Percentiles rank a stretch among this genome's conserved stretches.
These are phyloP conservation scores for Malbranchea zuffiana DNA, from an alignment of 2,329 filamentous ascomycete genomes.

Conservation along the genomic window DNA sequence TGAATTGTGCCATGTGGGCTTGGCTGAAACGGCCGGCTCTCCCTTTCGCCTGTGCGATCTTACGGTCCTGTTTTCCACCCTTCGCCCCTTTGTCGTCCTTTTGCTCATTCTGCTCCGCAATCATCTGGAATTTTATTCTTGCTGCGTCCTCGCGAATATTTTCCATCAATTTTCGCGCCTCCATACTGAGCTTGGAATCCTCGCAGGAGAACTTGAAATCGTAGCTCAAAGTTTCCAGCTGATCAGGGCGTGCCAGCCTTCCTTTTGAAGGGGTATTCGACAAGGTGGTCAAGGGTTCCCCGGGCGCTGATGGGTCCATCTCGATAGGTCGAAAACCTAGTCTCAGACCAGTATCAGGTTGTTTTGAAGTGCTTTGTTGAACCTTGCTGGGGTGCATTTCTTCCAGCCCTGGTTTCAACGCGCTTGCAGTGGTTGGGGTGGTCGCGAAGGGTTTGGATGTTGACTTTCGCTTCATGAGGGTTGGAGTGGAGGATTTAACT, in stretches of 20 bases:
- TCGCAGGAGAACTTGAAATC: slow-evolving; percentile 38
- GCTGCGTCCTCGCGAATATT: slow-evolving; percentile 62
- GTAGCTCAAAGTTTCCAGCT: slow-evolving; percentile 35
- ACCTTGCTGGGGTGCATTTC: slow-evolving; percentile 89
- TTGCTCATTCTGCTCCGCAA: slow-evolving; percentile 50
- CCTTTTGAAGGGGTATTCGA: slow-evolving; percentile 36
- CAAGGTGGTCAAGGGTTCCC: slow-evolving; percentile 15
- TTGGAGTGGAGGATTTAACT: slow-evolving; percentile 23
- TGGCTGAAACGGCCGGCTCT: slow-evolving; percentile 72
- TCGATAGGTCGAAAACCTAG: slow-evolving; percentile 73
- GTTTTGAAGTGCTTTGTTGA: slow-evolving; percentile 61
- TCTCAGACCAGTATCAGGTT: slow-evolving; percentile 67
- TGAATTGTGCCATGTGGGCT: slow-evolving; percentile 76
- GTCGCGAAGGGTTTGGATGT: slow-evolving; percentile 34
- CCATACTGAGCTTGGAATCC: slow-evolving; percentile 36
- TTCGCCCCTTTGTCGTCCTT: slow-evolving; percentile 35
- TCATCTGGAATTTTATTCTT: slow-evolving; percentile 58
- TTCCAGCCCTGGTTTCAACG: slow-evolving; percentile 57
- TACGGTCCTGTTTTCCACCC: slow-evolving; percentile 48
- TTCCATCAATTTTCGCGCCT: slow-evolving; percentile 48
- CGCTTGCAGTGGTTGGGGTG: slow-evolving; percentile 54
- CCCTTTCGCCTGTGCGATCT: slow-evolving; percentile 69
- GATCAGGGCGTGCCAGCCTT: slow-evolving; percentile 24
- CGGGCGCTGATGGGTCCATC: slow-evolving; percentile 22
- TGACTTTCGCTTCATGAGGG: slow-evolving; percentile 19